Evolutionary conservation across 2,329 filamentous ascomycete genomes (phyloP).

Genomic region (Rhytidhysteron rufulum): DNA sequence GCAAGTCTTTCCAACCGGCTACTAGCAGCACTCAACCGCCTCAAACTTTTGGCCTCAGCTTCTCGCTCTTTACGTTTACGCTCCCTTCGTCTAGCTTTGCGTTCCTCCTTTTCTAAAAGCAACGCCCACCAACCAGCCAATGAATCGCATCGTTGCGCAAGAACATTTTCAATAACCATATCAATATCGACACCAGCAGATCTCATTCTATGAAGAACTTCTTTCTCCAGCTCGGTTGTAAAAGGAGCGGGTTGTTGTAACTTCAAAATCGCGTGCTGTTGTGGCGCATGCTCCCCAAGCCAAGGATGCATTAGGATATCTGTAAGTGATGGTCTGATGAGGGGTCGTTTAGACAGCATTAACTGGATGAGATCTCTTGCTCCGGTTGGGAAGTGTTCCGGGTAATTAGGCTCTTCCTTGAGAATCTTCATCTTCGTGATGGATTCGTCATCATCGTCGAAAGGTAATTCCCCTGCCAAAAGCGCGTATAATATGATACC

Average conservation of each 20-base stretch:
- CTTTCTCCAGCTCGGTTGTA: slow-evolving; percentile 80
- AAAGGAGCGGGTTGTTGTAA: slow-evolving; percentile 78
- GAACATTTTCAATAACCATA: slow-evolving; percentile 86
- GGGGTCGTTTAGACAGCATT: slow-evolving; percentile 85
- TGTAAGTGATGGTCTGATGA: slow-evolving; percentile 74
- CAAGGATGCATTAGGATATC: slow-evolving; percentile 89
- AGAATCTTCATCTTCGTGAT: slow-evolving; percentile 82
- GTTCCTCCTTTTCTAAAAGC: slow-evolving; percentile 87
- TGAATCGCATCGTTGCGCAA: slow-evolving; percentile 83
- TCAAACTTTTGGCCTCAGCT: slow-evolving; percentile 70
- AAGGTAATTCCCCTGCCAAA: slow-evolving; percentile 81
- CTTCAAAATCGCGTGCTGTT: slow-evolving; percentile 86
- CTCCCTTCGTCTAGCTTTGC: slow-evolving; percentile 77
- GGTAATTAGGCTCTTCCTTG: slow-evolving; percentile 79
- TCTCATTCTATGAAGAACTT: slow-evolving; percentile 87
- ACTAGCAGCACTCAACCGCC: slow-evolving; percentile 83
- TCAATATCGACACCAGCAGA: slow-evolving; percentile 93
- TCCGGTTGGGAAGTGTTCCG: slow-evolving; percentile 72
- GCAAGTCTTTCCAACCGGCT: slow-evolving; percentile 79
- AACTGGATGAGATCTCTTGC: slow-evolving; percentile 72
- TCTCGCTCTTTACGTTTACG: slow-evolving; percentile 83
- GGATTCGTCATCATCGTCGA: slow-evolving; percentile 92
- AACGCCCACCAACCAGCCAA: slow-evolving; percentile 96
- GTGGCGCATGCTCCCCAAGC: slow-evolving; percentile 77
- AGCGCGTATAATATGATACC: slow-evolving; percentile 82